These are phyloP conservation scores for Citrullus amarus DNA, from an alignment of 306 rosid genomes.

Conservation along the genomic window DNA sequence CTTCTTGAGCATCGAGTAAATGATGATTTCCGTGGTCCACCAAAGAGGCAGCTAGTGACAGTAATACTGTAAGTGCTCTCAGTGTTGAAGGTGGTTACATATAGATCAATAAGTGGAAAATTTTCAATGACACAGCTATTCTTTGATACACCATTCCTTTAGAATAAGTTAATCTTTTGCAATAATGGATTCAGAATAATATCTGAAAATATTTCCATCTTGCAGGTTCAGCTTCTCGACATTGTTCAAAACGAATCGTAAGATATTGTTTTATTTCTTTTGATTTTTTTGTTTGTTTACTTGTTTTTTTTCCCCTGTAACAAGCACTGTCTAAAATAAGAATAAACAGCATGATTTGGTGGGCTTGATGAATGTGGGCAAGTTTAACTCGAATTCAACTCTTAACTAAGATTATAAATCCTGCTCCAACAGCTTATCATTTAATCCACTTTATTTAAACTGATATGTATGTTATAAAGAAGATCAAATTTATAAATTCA, in stretches of 20 bases:
- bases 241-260: conserved; percentile 75
- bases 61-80: conserved; percentile 52
- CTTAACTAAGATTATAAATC: not conserved
- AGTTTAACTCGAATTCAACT: not conserved
- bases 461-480: not conserved
- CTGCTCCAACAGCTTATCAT: not conserved
- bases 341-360: not conserved
- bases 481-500: not conserved
- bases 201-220: conserved; percentile 22
- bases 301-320: not conserved
- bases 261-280: conserved; percentile 20
- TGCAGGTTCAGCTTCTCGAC: conserved; percentile 99
- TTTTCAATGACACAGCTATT: not conserved
- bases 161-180: not conserved
- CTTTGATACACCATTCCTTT: not conserved
- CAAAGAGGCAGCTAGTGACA: conserved; percentile 64
- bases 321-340: not conserved
- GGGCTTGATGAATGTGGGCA: not conserved
- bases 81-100: not conserved
- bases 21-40: conserved; percentile 86
- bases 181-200: conserved; percentile 14
- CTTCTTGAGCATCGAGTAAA: conserved; percentile 89
- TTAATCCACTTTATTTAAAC: not conserved
- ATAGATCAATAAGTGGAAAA: not conserved
- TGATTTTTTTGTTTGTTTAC: not conserved